Conservation (phyloP, 805 yeast species). For the Ascoidea tarda region DNA sequence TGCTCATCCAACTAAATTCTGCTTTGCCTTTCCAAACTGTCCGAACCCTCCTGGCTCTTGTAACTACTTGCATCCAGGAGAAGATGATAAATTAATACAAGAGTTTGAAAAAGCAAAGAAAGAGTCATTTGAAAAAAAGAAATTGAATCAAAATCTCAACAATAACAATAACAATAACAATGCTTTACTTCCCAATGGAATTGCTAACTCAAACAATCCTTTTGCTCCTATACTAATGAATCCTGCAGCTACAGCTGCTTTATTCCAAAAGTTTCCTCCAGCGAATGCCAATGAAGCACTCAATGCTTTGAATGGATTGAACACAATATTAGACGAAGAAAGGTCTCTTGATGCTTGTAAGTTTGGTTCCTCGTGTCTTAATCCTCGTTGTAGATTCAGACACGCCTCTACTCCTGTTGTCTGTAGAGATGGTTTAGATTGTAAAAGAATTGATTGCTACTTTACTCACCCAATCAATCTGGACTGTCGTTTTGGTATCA, state of each 20-base stretch:
- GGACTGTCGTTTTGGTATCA: slow-evolving; percentile 66
- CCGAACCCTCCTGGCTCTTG: slow-evolving; percentile 74
- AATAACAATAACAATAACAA: slow-evolving; percentile 50
- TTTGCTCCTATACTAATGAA: slow-evolving; percentile 61
- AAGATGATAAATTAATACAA: slow-evolving; percentile 61
- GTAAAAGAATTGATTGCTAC: slow-evolving; percentile 69
- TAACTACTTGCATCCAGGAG: slow-evolving; percentile 70
- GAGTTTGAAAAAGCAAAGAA: slow-evolving; percentile 51
- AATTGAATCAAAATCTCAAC: slow-evolving; percentile 19
- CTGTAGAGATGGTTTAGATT: slow-evolving; percentile 72
- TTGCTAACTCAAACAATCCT: slow-evolving; percentile 86
- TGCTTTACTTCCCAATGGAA: slow-evolving; percentile 54
- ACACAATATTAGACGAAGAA: slow-evolving; percentile 16
- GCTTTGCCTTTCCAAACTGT: slow-evolving; percentile 68
- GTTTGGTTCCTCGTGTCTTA: slow-evolving; percentile 64
- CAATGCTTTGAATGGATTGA: slow-evolving; percentile 1
- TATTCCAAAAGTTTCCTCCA: slow-evolving; percentile 40
- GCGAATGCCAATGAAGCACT: slow-evolving; percentile 22
- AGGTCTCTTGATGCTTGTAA: slow-evolving; percentile 70
- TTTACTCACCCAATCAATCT: slow-evolving; percentile 74
- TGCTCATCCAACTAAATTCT: slow-evolving; percentile 69
- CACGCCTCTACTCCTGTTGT: slow-evolving; percentile 64
- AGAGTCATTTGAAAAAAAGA: slow-evolving; percentile 29
- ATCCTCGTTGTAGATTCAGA: slow-evolving; percentile 66
- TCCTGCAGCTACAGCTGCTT: slow-evolving; percentile 18